phyloP scores from a whole-genome alignment of 2,329 filamentous ascomycete genomes.

The Hawksworthiomyces lignivorus region DNA sequence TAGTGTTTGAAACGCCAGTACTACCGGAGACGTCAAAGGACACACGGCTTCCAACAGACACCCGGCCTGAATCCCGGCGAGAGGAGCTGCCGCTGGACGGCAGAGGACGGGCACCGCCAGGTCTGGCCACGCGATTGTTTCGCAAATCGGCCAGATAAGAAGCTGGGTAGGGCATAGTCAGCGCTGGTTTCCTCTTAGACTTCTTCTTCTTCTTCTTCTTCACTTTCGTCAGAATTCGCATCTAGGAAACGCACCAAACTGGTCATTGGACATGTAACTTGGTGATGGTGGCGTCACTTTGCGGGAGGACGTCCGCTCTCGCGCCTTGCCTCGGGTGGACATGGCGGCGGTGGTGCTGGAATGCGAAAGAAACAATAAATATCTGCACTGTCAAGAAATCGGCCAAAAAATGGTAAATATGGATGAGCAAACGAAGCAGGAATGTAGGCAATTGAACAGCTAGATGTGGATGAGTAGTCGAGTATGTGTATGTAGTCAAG shows the following conservation, averaged over 20 bases:
- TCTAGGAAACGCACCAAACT: constrained; percentile 52
- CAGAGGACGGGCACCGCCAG: constrained; percentile 62
- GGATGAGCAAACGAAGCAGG: too few relatives aligned
- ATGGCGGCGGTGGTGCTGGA: constrained; percentile 20
- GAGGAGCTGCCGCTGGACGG: constrained; percentile 29
- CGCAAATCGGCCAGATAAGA: constrained; percentile 65
- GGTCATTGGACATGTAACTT: constrained; percentile 58
- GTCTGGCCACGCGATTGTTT: constrained; percentile 57
- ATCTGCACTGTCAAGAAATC: too few relatives aligned
- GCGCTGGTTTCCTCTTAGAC: background rate
- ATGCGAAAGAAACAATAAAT: background rate
- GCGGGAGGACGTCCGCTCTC: constrained; percentile 30
- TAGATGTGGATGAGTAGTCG: too few relatives aligned
- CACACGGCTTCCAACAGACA: constrained; percentile 5
- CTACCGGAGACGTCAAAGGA: background rate
- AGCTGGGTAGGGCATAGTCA: too few relatives aligned
- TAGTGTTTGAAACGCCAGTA: background rate
- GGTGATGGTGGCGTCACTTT: constrained; percentile 55
- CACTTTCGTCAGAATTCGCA: too few relatives aligned
- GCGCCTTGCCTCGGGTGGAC: constrained; percentile 26
- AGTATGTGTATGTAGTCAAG: too few relatives aligned
- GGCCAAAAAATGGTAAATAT: too few relatives aligned
- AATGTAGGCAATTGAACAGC: too few relatives aligned
- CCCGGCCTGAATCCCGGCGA: constrained; percentile 6
- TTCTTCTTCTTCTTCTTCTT: constrained; percentile 23